Percentiles rank a stretch among this genome's conserved stretches.
Conservation (phyloP, 1,139 yeast species). For the Taphrina confusa region DNA sequence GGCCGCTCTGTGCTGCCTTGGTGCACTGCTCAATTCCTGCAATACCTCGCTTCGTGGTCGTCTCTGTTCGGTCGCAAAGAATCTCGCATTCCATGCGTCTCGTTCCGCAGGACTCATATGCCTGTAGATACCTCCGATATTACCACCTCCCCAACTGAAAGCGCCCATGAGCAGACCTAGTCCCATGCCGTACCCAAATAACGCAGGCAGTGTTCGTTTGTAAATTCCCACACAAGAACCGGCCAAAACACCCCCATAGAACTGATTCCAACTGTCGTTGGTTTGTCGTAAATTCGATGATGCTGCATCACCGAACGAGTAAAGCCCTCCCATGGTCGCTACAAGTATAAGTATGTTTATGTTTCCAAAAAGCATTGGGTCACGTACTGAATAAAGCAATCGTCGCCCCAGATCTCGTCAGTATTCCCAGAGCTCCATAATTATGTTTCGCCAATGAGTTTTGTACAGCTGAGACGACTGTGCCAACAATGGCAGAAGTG, state of each 20-base stretch:
- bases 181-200: conserved; percentile 52
- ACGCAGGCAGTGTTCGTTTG: conserved; percentile 49
- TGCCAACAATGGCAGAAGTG: conserved; percentile 50
- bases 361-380: neutral
- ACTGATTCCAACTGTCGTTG: conserved; percentile 53
- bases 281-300: conserved; percentile 52
- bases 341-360: neutral
- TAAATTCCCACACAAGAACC: conserved; percentile 52
- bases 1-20: conserved; percentile 16
- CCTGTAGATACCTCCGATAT: conserved; percentile 30
- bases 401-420: conserved; percentile 44
- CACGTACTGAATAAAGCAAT: conserved; percentile 38
- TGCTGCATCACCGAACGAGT: conserved; percentile 49
- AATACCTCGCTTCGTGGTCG: conserved; percentile 35
- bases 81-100: conserved; percentile 17
- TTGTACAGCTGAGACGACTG: conserved; percentile 49
- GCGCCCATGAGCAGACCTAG: conserved; percentile 49
- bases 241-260: conserved; percentile 56
- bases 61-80: conserved; percentile 35
- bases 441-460: conserved; percentile 46
- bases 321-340: conserved; percentile 50
- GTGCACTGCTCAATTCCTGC: conserved; percentile 33
- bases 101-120: conserved; percentile 27
- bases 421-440: conserved; percentile 42
- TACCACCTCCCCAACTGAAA: conserved; percentile 41